A percentile compares a stretch with the other conserved stretches of the same genome.
phyloP scores from a whole-genome alignment of 1,139 yeast species.

The Taphrina communis region DNA sequence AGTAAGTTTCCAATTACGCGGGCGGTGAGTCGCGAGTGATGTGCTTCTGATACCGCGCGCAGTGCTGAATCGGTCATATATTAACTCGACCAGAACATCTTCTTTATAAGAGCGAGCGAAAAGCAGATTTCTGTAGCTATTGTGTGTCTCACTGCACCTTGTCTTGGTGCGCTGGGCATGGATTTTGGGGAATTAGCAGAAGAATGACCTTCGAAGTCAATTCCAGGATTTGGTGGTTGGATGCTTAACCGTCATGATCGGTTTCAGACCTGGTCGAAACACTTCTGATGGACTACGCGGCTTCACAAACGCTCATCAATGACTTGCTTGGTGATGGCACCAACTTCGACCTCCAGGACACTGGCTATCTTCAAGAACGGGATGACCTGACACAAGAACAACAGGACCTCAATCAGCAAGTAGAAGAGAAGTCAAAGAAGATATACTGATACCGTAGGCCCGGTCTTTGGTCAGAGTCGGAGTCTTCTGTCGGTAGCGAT shows the following conservation, averaged over 20 bases:
- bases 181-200: no score
- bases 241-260: background rate
- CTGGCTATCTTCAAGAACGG: background rate
- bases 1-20: no score
- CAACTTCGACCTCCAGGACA: constrained; percentile 6
- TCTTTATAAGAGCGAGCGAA: no score
- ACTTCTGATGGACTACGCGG: constrained; percentile 8
- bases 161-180: no score
- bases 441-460: constrained; percentile 8
- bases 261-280: background rate
- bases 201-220: no score
- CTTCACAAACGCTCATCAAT: constrained; percentile 18
- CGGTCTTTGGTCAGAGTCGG: constrained; percentile 28
- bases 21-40: no score
- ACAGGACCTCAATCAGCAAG: constrained; percentile 13
- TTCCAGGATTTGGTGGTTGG: background rate
- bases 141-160: no score
- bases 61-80: no score
- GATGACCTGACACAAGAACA: background rate
- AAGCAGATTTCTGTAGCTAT: no score
- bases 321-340: constrained; percentile 29
- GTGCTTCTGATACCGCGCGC: no score
- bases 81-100: no score
- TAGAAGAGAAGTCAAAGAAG: no score
- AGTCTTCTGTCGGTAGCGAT: constrained; percentile 12